These are phyloP conservation scores for Pseudogymnoascus sp. DNA, from an alignment of 2,329 filamentous ascomycete genomes.

Conservation along the genomic window DNA sequence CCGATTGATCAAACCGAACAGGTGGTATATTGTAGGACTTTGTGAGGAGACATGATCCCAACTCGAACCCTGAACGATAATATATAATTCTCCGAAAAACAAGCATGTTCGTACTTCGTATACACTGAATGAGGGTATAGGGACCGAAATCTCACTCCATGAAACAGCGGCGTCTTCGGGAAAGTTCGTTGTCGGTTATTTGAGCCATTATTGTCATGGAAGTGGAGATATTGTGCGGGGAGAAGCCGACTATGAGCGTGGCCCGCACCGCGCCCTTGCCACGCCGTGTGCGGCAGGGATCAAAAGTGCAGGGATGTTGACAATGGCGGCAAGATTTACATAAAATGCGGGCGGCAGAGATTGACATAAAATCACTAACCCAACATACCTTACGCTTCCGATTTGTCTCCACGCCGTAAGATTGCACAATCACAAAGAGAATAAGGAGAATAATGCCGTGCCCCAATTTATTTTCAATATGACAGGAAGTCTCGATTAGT, in stretches of 20 bases:
- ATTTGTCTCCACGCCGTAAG: conserved; percentile 12
- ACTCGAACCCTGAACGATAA: neutral
- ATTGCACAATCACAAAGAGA: conserved; percentile 20
- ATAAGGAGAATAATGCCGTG: conserved; percentile 15
- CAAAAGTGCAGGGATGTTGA: neutral
- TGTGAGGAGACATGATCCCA: neutral
- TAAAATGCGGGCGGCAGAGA: neutral
- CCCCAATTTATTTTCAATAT: neutral
- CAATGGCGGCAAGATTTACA: neutral
- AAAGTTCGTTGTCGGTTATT: neutral
- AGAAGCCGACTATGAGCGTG: neutral
- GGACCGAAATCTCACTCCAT: neutral
- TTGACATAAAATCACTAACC: neutral
- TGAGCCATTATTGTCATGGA: neutral
- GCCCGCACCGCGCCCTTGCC: neutral
- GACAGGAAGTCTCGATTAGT: neutral
- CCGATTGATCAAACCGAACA: neutral
- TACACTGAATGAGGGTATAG: neutral
- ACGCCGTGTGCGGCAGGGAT: neutral
- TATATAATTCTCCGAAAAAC: neutral
- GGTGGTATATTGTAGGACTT: neutral
- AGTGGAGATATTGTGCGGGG: conserved; percentile 1
- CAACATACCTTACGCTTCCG: neutral
- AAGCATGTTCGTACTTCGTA: neutral
- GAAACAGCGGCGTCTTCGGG: neutral